These are phyloP conservation scores for Pyricularia pennisetigena DNA, from an alignment of 2,329 filamentous ascomycete species.

Conservation along the genomic window DNA sequence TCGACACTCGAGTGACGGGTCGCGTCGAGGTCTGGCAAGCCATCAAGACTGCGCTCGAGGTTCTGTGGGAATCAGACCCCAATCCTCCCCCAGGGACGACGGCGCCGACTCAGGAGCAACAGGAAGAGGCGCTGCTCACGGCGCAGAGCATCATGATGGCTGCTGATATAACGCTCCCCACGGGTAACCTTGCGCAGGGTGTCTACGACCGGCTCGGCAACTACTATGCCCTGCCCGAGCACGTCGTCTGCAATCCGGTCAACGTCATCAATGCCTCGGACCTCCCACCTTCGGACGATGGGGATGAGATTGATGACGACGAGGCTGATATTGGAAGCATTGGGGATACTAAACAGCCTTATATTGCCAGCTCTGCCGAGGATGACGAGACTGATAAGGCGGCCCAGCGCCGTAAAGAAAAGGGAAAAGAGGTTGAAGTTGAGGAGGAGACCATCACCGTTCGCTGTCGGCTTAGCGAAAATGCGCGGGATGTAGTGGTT, in stretches of 20 bases:
- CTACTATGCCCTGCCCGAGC: slow-evolving; percentile 59
- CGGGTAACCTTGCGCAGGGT: slow-evolving; percentile 61
- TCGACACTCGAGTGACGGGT: slow-evolving; percentile 79
- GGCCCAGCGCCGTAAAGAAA: slow-evolving; percentile 32
- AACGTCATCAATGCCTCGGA: slow-evolving; percentile 32
- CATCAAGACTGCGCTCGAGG: slow-evolving; percentile 55
- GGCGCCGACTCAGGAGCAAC: slow-evolving; percentile 20
- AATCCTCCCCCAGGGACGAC: slow-evolving; percentile 17
- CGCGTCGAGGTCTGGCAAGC: slow-evolving; percentile 72
- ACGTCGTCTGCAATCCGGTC: slow-evolving; percentile 57
- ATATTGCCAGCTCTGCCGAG: slow-evolving; percentile 1
- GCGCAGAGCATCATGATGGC: slow-evolving; percentile 77
- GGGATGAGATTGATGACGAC: slow-evolving; percentile 10
- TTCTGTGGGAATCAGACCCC: slow-evolving; percentile 46
- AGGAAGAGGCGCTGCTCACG: slow-evolving; percentile 40
- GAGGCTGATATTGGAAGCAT: slow-evolving; percentile 4
- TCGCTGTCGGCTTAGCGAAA: slow-evolving; percentile 56
- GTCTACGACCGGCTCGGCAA: slow-evolving; percentile 63
- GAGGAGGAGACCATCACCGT: slow-evolving; percentile 42
- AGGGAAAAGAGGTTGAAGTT: slow-evolving; percentile 37
- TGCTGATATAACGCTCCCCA: slow-evolving; percentile 64
- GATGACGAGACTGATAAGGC: slow-evolving; percentile 7
- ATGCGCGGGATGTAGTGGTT: slow-evolving; percentile 52
- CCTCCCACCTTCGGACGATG: slow-evolving; percentile 16
- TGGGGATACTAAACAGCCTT: neutral